phyloP scores from a whole-genome alignment of 148 eudicot genomes.

The Vaccinium corymbosum region DNA sequence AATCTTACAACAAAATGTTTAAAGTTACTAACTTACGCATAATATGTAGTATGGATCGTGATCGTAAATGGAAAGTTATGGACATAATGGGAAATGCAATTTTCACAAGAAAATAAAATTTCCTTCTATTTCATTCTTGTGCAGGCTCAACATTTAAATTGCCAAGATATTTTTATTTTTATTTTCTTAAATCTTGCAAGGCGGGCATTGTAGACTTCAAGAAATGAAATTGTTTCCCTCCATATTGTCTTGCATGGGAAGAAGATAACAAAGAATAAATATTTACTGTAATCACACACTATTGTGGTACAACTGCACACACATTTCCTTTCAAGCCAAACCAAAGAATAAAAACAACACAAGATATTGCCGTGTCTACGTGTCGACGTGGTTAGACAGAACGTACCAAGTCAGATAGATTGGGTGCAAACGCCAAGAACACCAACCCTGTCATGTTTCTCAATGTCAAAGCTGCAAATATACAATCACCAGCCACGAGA shows the following conservation, averaged over 20 bases:
- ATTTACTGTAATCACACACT: background rate
- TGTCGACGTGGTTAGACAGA: background rate
- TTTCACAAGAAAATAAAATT: too few relatives aligned
- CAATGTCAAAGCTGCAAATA: slow-evolving; percentile 11
- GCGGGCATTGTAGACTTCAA: background rate
- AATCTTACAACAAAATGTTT: too few relatives aligned
- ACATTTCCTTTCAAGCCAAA: background rate
- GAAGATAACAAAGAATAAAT: background rate
- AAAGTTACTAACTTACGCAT: too few relatives aligned
- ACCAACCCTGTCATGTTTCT: background rate
- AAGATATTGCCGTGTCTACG: background rate
- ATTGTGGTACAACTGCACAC: background rate
- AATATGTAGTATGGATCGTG: too few relatives aligned
- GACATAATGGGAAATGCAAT: too few relatives aligned
- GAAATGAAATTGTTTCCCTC: too few relatives aligned
- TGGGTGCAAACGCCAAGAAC: background rate
- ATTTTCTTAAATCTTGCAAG: background rate
- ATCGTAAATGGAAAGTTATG: too few relatives aligned
- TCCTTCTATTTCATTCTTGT: background rate
- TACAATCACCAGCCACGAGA: background rate
- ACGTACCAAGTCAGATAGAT: background rate
- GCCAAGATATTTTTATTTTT: background rate
- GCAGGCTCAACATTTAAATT: background rate
- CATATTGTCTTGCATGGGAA: background rate
- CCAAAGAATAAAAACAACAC: background rate